Evolutionary conservation across 2,329 filamentous ascomycete genomes (phyloP).

Genomic region (Fusarium ramigenum): DNA sequence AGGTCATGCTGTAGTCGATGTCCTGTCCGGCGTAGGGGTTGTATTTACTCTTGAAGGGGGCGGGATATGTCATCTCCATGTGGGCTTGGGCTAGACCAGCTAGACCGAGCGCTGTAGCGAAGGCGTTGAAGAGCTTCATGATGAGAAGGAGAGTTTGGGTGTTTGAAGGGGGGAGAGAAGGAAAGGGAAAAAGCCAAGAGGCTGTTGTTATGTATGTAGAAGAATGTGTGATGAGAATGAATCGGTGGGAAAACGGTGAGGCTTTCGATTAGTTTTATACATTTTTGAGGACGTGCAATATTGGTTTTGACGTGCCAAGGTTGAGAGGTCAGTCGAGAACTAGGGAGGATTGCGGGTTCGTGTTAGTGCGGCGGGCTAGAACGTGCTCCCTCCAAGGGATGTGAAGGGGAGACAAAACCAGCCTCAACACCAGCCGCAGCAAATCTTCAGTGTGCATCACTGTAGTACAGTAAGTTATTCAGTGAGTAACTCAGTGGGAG

Average conservation of each 20-base stretch:
- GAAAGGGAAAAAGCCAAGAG: background rate
- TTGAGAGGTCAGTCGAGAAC: constrained; percentile 12
- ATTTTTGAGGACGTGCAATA: background rate
- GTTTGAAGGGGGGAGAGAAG: background rate
- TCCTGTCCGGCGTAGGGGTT: constrained; percentile 57
- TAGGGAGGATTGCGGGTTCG: constrained; percentile 28
- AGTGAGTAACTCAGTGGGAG: accelerated
- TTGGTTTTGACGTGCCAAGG: constrained; percentile 6
- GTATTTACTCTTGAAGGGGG: constrained; percentile 62
- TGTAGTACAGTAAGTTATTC: background rate
- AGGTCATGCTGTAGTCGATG: constrained; percentile 77
- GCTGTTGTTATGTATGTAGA: background rate
- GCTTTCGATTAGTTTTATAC: constrained; percentile 25
- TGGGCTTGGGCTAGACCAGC: constrained; percentile 58
- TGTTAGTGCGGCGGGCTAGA: constrained; percentile 21
- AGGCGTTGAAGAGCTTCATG: constrained; percentile 19
- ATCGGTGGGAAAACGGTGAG: background rate
- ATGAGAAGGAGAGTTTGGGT: background rate
- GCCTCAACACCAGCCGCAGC: background rate
- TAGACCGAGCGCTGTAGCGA: constrained; percentile 53
- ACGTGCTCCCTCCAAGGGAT: background rate
- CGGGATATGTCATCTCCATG: constrained; percentile 63
- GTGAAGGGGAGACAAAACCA: background rate
- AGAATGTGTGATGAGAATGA: background rate
- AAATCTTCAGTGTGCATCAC: background rate